Evolutionary conservation across 2,329 filamentous ascomycete species (phyloP).

Genomic region (Aspergillus latus): DNA sequence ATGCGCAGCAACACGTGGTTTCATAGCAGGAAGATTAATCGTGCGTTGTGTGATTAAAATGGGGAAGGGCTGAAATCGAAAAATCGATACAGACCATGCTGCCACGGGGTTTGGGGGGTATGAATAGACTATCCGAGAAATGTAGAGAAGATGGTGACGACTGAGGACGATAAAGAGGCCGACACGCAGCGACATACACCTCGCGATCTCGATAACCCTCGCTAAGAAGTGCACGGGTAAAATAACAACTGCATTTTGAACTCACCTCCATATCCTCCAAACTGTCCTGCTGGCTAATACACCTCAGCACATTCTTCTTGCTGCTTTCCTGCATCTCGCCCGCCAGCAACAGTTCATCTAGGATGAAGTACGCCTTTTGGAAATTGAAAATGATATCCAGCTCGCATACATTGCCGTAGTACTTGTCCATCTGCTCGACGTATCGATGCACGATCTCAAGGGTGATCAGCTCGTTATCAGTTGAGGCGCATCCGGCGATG

Average conservation of each 20-base stretch:
- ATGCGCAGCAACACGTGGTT: neutral
- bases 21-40: neutral
- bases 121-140: neutral
- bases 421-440: constrained; percentile 99
- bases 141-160: neutral
- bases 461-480: constrained; percentile 96
- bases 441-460: constrained; percentile 99
- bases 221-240: neutral
- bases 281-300: constrained; percentile 95
- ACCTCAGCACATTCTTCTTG: constrained; percentile 96
- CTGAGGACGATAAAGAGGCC: neutral
- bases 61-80: neutral
- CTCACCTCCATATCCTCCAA: constrained; percentile 99
- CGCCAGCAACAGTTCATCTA: constrained; percentile 91
- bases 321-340: constrained; percentile 98
- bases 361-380: constrained; percentile 98
- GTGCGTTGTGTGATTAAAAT: neutral
- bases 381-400: constrained; percentile 99
- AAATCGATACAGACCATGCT: too few relatives aligned
- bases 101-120: neutral
- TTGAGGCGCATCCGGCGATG: constrained; percentile 92
- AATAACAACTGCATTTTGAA: constrained; percentile 27
- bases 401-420: constrained; percentile 99
- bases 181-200: neutral
- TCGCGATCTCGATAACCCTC: neutral